Evolutionary conservation across 352 stramenopile genomes (phyloP), one percentile per base, ranked within the genome.

Genomic region (Pythium myriotylum): DNA sequence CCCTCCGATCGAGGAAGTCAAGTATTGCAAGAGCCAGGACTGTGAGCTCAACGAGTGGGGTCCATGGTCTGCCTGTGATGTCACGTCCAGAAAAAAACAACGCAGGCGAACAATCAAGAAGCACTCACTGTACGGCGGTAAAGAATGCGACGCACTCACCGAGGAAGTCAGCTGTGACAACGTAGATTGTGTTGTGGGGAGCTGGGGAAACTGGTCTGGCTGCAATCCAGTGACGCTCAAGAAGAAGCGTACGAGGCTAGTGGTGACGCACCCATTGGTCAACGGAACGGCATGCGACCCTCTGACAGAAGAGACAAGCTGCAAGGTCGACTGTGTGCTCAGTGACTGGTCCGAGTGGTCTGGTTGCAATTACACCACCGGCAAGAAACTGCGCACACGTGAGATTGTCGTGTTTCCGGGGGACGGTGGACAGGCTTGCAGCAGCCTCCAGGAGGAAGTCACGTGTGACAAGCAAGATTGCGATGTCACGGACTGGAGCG

Each of bases 401-500:
- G 56, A 70, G 2, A 68, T 90, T 6, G 32, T 72, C 0, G 64
- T 67, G 2, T 75, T 64, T 47, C 71, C 79, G 0, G 59, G 48
- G 1, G 46, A 67, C 0, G 52, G 66, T 22, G 81, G 77, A 0
- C 49, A 49, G 5, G 24, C 49, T 0, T 89, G 79, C 26, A 70
- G 42, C 9, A 32, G 27, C 0, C 50, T 68, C 2, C 54, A 42
- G 0, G 73, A 91, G 16, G 26, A 56, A 0, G 51, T 17, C 1
- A 17, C 16, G 0, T 91, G 81, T 33, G 79, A 89, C 43, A 55
- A 65, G 4, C 47, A 81, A 19, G 50, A 86, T 54, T 91, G 79
- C 54, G 24, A 33, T 0, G 65, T 85, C 7, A 63, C 58, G 2
- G 48, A 70, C 3, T 91, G 81, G 81, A 79, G 65, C 10, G 73